Evolutionary conservation across 1,139 yeast species (phyloP), one percentile per base, ranked within the genome.

Genomic region (Suhomyces guaymorum): DNA sequence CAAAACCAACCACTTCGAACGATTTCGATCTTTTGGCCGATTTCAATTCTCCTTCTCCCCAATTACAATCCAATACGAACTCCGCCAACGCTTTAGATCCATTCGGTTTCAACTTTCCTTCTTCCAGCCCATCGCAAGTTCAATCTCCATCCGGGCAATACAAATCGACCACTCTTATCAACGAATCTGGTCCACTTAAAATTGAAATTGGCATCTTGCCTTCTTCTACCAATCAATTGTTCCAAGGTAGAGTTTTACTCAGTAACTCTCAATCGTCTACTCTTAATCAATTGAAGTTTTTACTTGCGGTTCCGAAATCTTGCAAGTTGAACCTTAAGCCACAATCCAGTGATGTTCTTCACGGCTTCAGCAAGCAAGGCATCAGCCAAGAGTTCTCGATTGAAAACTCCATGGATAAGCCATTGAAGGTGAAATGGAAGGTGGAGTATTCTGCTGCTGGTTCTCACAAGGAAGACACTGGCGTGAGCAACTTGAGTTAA

Each of bases 381-480:
- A 69, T 87, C 13, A 65, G 70, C 4, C 95, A 87, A 57, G 66
- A 61, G 18, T 74, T 82, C 39, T 55, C 59, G n/a, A 72, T 90
- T 41, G 79, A 73, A 32, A 77, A 80, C 49, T 73, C 78, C 4
- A 47, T 55, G 3, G 55, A 57, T 32, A 67, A 67, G 45, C 59
- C 73, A 15, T 69, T 87, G 48, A 89, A 87, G 61, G 69, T 90
- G 40, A 84, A 89, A 57, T 90, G 95, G 94, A 87, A 84, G 57
- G 74, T 78, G 19, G 76, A 77, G 41, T 89, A 80, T 54, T 52
- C 52, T 11, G 52, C 72, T 6, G 74, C 73, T 35, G 80, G 79
- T 10, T 53, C 59, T 11, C 56, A 59, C 9, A 59, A 59, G 23
- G 82, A 75, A 50, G 85, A 78, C 44, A 70, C 78, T 11, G 86